Evolutionary conservation across 352 stramenopile genomes (phyloP).

Genomic region (Phytopythium oedochilum): DNA sequence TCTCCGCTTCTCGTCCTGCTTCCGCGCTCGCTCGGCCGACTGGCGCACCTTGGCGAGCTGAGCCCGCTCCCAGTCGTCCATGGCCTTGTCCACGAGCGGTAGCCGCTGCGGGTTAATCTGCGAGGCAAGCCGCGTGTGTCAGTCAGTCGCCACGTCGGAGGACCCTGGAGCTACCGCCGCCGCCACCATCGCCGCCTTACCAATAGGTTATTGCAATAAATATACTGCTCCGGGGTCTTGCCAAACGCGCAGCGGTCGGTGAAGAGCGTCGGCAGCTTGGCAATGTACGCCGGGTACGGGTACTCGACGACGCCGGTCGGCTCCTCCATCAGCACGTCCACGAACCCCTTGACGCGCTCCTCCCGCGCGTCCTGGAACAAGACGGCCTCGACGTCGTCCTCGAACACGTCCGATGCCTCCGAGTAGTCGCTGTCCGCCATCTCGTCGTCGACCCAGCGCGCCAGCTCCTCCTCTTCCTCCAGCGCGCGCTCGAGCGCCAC

Average conservation of each 20-base stretch:
- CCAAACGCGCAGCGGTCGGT: slow-evolving; percentile 59
- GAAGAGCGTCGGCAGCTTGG: slow-evolving; percentile 50
- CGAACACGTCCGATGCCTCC: slow-evolving; percentile 68
- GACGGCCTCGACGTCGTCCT: slow-evolving; percentile 66
- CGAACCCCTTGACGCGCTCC: slow-evolving; percentile 32
- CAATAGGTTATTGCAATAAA: slow-evolving; percentile 79
- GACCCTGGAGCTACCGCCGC: too few relatives aligned
- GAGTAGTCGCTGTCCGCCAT: slow-evolving; percentile 42
- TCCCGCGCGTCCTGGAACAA: slow-evolving; percentile 52
- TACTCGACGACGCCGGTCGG: slow-evolving; percentile 41
- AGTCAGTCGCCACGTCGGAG: background rate
- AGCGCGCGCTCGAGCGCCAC: slow-evolving; percentile 7
- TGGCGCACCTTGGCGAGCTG: slow-evolving; percentile 33
- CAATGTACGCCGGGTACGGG: slow-evolving; percentile 51
- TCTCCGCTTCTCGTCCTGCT: slow-evolving; percentile 28
- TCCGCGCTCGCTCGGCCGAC: slow-evolving; percentile 21
- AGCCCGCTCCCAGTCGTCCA: slow-evolving; percentile 28
- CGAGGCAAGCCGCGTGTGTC: background rate
- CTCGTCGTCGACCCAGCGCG: slow-evolving; percentile 38
- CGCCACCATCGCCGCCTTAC: slow-evolving; percentile 14
- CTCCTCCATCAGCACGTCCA: slow-evolving; percentile 45
- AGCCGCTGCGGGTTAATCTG: slow-evolving; percentile 41
- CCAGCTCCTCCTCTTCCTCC: slow-evolving; percentile 34
- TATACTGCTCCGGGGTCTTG: slow-evolving; percentile 51
- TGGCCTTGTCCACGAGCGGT: slow-evolving; percentile 33